A percentile compares a stretch with the other conserved stretches of the same genome.
Conservation (phyloP, 768 basidiomycete species). For the Sporobolomyces phaffii region DNA sequence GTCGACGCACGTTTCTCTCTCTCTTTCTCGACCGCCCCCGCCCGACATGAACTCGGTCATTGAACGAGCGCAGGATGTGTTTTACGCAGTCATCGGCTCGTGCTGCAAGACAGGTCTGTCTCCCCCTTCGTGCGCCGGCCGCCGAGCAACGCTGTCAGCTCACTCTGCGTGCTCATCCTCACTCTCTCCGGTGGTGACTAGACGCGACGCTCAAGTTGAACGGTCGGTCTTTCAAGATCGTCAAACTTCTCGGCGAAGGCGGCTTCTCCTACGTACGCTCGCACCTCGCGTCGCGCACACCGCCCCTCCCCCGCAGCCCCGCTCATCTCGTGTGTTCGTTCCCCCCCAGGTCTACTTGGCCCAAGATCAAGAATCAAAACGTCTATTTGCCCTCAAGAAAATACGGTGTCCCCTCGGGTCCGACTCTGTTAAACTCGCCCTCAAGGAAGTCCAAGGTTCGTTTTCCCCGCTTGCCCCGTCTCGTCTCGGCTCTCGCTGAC, state of each 20-base stretch:
- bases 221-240: slow-evolving; percentile 80
- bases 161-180: slow-evolving; percentile 21
- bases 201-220: slow-evolving; percentile 88
- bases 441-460: slow-evolving; percentile 55
- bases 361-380: slow-evolving; percentile 51
- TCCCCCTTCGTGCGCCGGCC: not conserved
- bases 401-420: slow-evolving; percentile 84
- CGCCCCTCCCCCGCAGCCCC: not conserved
- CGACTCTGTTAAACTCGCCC: slow-evolving; percentile 61
- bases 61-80: slow-evolving; percentile 72
- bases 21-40: not conserved
- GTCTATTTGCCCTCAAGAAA: slow-evolving; percentile 94
- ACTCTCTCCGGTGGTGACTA: slow-evolving; percentile 42
- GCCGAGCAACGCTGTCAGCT: no score
- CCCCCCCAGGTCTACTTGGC: slow-evolving; percentile 39
- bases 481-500: slow-evolving; percentile 48
- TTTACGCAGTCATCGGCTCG: slow-evolving; percentile 75
- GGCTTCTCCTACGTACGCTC: slow-evolving; percentile 89
- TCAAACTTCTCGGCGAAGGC: slow-evolving; percentile 90
- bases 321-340: not conserved
- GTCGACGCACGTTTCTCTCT: not conserved
- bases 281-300: not conserved
- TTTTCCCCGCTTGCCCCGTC: not conserved
- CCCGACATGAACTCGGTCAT: slow-evolving; percentile 50
- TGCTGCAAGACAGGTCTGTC: slow-evolving; percentile 50